Base-by-base conservation (phyloP, 2,329 filamentous ascomycete species). In the Chaetothyriales sp. region DNA sequence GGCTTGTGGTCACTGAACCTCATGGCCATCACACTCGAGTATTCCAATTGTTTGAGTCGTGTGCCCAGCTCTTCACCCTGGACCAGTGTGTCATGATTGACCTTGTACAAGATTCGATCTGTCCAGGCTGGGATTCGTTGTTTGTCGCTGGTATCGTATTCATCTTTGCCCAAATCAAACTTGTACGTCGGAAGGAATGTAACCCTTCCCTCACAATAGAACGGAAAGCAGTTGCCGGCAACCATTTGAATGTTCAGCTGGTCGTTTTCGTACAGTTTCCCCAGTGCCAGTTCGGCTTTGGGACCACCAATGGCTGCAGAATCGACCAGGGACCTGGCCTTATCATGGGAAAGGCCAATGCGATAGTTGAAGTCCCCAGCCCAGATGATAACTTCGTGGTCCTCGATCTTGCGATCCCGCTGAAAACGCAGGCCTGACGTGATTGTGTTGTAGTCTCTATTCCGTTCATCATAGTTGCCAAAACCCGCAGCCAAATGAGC, bases 281-380 rank as follows among this genome's bases (percentile, higher is more conserved):
- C 39, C 42, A 47, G 44, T 26, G 18, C 45, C 32, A 58, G 53
- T 32, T 59, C 58, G 79, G 73, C 95, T 89, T 62, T 96, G 84
- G 63, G 95, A 93, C 47, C 96, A 51, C 83, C 84, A 9, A 94
- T 72, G 61, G 95, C 83, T 22, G 78, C 73, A 50, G 77, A 75
- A 59, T 82, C 77, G 50, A 95, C 79, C 8, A 94, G 70, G 28
- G 81, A 77, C 57, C 85, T 82, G 6, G 87, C 86, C 53, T 76
- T 81, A 42, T 95, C 87, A 57, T 86, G 80, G 44, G 76, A 77
- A 51, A 96, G 74, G 1, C 89, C 90, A 60, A 98, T 94, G 18
- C 92, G 83, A 67, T 98, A 98, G 64, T 98, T 98, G 72, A 98
- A 98, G 66, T 98, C 92, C 4, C 92, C 92, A 43, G 95, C 76